A percentile compares a stretch with the other conserved stretches of the same genome.
These are phyloP conservation scores for Cytidiella melzeri DNA, from an alignment of 768 basidiomycete species.

Conservation along the genomic window DNA sequence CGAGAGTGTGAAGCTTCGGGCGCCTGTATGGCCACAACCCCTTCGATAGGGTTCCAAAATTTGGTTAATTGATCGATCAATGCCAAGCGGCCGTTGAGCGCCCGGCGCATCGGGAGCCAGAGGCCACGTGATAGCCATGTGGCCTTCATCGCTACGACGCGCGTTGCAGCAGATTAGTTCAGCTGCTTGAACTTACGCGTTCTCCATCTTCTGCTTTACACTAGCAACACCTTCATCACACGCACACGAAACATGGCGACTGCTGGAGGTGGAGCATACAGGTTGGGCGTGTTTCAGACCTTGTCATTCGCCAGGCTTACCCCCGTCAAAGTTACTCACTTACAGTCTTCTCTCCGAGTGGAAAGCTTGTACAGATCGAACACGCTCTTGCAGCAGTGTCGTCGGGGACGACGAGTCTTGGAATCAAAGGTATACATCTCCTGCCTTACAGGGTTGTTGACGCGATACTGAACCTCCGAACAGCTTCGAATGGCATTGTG, in stretches of 20 bases:
- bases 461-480: not conserved
- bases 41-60: no score
- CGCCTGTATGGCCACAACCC: no score
- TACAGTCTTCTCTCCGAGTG: constrained; percentile 98
- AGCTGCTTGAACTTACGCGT: no score
- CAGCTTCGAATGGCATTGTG: constrained; percentile 98
- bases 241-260: constrained; percentile 11
- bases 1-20: no score
- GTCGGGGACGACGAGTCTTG: constrained; percentile 93
- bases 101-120: not conserved
- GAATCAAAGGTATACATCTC: constrained; percentile 80
- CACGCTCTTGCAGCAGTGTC: constrained; percentile 96
- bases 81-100: not conserved
- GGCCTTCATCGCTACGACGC: constrained; percentile 8
- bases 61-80: no score
- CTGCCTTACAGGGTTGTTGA: constrained; percentile 12
- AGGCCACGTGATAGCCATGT: constrained; percentile 7
- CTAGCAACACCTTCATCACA: constrained; percentile 8
- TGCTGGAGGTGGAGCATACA: constrained; percentile 28
- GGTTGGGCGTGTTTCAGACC: constrained; percentile 19
- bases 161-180: constrained; percentile 8
- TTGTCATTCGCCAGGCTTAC: constrained; percentile 3
- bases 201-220: not conserved
- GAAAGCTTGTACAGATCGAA: constrained; percentile 99
- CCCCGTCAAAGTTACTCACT: constrained; percentile 76